These are phyloP conservation scores for Fusarium hainanense DNA, from an alignment of 2,329 filamentous ascomycete genomes.

Conservation along the genomic window DNA sequence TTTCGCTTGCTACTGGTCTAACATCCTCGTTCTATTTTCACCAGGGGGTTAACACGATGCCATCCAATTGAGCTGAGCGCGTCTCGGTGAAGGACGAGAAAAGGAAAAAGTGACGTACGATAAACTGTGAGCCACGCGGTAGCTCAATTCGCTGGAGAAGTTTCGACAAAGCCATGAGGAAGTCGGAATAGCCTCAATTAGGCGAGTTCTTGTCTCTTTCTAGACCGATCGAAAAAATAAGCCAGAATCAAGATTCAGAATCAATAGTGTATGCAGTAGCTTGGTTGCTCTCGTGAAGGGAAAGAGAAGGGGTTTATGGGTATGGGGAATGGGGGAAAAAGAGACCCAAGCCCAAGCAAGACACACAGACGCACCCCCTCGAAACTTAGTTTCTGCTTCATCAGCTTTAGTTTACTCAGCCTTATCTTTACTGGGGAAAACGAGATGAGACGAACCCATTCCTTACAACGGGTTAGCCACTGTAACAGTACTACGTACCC, in stretches of 20 bases:
- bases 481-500: not conserved
- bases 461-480: not conserved
- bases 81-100: not conserved
- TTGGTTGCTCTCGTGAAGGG: not conserved
- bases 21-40: slow-evolving; percentile 60
- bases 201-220: not conserved
- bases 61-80: not conserved
- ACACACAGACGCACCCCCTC: not conserved
- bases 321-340: not conserved
- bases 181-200: slow-evolving; percentile 21
- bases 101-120: slow-evolving; percentile 39
- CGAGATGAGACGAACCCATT: not conserved
- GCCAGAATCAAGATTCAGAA: not conserved
- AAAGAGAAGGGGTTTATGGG: not conserved
- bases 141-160: slow-evolving; percentile 45
- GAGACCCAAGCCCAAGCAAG: not conserved
- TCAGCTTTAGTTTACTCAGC: slow-evolving; percentile 2
- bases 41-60: slow-evolving; percentile 1
- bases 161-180: slow-evolving; percentile 40
- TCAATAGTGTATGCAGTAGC: slow-evolving; percentile 18
- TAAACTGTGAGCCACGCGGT: slow-evolving; percentile 49
- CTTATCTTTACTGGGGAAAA: not conserved
- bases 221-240: slow-evolving; percentile 2
- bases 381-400: slow-evolving; percentile 5
- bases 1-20: slow-evolving; percentile 57